Evolutionary conservation across 2,329 filamentous ascomycete species (phyloP).

Genomic region (Aspergillus niger): DNA sequence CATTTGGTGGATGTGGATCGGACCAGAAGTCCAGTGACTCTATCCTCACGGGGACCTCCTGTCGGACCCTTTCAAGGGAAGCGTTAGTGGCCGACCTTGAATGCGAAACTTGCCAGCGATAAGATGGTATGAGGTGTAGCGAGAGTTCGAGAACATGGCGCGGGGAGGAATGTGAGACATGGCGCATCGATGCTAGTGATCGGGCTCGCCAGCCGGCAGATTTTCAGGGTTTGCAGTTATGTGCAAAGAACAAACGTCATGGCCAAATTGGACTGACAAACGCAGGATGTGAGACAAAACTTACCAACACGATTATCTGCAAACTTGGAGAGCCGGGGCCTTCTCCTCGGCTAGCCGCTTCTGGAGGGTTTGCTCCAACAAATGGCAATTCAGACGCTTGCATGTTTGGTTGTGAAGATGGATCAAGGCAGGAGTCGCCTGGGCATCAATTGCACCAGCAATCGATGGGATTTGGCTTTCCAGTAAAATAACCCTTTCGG

Average conservation of each 20-base stretch:
- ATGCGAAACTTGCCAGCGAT: slow-evolving; percentile 22
- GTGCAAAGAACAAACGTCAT: slow-evolving; percentile 1
- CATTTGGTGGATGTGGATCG: slow-evolving; percentile 77
- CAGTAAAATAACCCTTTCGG: background rate
- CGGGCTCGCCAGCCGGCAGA: background rate
- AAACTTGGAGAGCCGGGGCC: slow-evolving; percentile 33
- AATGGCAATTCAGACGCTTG: background rate
- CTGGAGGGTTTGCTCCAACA: slow-evolving; percentile 26
- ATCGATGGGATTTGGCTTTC: background rate
- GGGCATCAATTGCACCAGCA: background rate
- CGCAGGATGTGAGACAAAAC: slow-evolving; percentile 37
- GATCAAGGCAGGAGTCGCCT: background rate
- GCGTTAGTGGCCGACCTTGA: slow-evolving; percentile 29
- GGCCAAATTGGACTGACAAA: background rate
- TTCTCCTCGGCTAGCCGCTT: background rate
- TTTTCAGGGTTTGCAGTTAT: background rate
- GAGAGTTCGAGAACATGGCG: background rate
- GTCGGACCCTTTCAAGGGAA: slow-evolving; percentile 69
- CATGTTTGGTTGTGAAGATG: background rate
- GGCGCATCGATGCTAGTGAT: background rate
- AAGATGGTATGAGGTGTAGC: background rate
- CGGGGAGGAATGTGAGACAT: background rate
- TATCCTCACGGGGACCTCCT: slow-evolving; percentile 86
- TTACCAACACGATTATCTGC: slow-evolving; percentile 75
- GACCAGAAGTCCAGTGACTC: slow-evolving; percentile 85